Conservation (phyloP, 805 yeast species). For the Candida loeiensis region DNA sequence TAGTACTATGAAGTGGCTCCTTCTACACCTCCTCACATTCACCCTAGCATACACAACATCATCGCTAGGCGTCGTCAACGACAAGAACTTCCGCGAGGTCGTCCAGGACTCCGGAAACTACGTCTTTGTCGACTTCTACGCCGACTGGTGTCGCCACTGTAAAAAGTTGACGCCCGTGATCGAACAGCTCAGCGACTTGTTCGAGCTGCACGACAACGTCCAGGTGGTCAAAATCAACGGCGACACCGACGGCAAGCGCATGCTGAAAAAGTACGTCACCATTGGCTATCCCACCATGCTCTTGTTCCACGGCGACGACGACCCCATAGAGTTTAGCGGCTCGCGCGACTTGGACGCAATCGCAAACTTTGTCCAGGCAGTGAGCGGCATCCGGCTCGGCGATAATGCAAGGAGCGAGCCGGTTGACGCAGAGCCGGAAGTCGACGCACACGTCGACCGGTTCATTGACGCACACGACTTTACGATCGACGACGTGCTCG, state of each 20-base stretch:
- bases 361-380: constrained; percentile 47
- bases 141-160: constrained; percentile 75
- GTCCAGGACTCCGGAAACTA: constrained; percentile 53
- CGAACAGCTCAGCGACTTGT: constrained; percentile 31
- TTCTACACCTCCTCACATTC: constrained; percentile 1
- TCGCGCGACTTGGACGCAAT: constrained; percentile 49
- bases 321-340: constrained; percentile 57
- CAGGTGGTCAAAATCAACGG: constrained; percentile 59
- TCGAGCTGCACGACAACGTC: constrained; percentile 31
- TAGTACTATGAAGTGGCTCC: constrained; percentile 7
- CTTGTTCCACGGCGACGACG: constrained; percentile 49
- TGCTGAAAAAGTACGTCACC: constrained; percentile 48
- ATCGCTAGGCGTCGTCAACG: no score
- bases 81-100: constrained; percentile 49
- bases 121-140: constrained; percentile 49
- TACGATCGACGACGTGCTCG: constrained; percentile 42
- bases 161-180: constrained; percentile 49
- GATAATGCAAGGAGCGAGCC: constrained; percentile 1
- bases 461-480: constrained; percentile 26
- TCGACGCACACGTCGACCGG: constrained; percentile 2
- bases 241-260: constrained; percentile 48
- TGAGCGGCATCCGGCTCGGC: constrained; percentile 25
- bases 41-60: constrained; percentile 12
- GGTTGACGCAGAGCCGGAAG: constrained; percentile 1
- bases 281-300: constrained; percentile 66